These are phyloP conservation scores for Scorias spongiosa DNA, from an alignment of 2,329 filamentous ascomycete genomes.

Conservation along the genomic window DNA sequence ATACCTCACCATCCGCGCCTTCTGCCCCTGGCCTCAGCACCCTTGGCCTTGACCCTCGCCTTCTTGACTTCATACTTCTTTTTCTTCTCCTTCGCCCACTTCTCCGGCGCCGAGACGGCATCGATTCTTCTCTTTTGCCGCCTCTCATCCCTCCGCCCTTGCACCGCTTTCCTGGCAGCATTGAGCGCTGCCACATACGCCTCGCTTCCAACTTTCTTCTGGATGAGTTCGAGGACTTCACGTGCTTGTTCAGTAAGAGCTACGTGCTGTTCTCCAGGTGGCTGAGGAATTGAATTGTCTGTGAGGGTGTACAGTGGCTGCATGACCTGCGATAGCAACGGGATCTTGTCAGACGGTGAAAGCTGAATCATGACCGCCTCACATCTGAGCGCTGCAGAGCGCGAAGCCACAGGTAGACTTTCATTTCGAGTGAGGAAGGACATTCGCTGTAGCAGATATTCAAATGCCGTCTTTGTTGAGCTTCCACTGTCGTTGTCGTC, in stretches of 20 bases:
- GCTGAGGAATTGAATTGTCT: slow-evolving; percentile 53
- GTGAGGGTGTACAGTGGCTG: slow-evolving; percentile 69
- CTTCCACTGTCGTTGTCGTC: slow-evolving; percentile 28
- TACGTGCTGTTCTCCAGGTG: slow-evolving; percentile 43
- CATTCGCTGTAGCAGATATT: slow-evolving; percentile 65
- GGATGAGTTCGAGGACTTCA: slow-evolving; percentile 66
- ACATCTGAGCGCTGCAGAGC: slow-evolving; percentile 57
- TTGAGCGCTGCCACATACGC: slow-evolving; percentile 63
- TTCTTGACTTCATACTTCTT: slow-evolving; percentile 75
- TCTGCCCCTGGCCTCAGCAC: slow-evolving; percentile 53
- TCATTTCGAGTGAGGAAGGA: slow-evolving; percentile 68
- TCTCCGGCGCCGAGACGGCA: slow-evolving; percentile 68
- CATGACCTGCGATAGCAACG: slow-evolving; percentile 50
- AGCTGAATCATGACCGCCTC: slow-evolving; percentile 54
- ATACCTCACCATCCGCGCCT: slow-evolving; percentile 49
- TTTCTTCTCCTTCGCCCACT: slow-evolving; percentile 60
- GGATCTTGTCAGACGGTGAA: slow-evolving; percentile 37
- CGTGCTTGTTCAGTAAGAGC: slow-evolving; percentile 55
- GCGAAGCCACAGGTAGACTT: slow-evolving; percentile 43
- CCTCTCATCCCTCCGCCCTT: slow-evolving; percentile 55
- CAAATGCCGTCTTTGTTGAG: slow-evolving; percentile 37
- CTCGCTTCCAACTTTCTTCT: slow-evolving; percentile 68
- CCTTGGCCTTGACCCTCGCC: slow-evolving; percentile 65
- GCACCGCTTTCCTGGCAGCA: slow-evolving; percentile 57
- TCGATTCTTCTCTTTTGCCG: slow-evolving; percentile 80